These are phyloP conservation scores for Anthracocystis walkeri DNA, from an alignment of 1,284 basidiomycete species.

Conservation along the genomic window DNA sequence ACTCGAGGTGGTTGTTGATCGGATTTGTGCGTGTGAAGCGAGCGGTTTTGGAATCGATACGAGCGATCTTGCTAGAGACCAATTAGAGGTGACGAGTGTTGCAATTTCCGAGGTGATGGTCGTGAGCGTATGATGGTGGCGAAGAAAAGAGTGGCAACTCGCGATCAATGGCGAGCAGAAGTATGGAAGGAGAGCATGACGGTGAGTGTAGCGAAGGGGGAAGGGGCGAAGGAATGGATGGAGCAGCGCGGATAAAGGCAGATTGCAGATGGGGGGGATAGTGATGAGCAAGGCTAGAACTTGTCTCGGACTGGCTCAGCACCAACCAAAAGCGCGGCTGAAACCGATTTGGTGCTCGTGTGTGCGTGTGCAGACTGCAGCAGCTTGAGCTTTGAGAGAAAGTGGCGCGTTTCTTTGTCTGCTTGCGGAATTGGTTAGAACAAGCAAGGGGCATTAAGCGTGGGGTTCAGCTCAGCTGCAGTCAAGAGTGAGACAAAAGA, in stretches of 20 bases:
- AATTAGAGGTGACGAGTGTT: neutral
- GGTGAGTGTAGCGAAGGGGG: conserved; percentile 4
- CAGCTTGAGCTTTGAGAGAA: no score
- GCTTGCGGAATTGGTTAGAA: no score
- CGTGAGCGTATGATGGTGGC: neutral
- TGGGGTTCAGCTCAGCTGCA: no score
- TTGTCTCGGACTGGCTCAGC: neutral
- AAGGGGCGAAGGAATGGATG: neutral
- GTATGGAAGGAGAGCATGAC: conserved; percentile 10
- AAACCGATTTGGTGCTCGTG: no score
- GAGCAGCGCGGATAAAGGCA: neutral
- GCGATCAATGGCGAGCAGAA: conserved; percentile 13
- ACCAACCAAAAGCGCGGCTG: no score
- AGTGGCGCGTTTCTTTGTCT: no score
- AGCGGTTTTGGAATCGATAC: no score
- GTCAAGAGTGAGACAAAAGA: no score
- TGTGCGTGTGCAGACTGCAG: no score
- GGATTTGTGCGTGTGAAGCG: no score
- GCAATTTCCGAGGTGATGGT: neutral
- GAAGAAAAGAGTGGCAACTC: conserved; percentile 3
- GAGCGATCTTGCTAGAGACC: neutral
- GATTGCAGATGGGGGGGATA: neutral
- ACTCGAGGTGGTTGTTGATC: no score
- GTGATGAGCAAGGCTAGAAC: conserved; percentile 3
- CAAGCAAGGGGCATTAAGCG: no score